Conservation (phyloP, 2,329 filamentous ascomycete genomes). For the Fusarium tanahbumbuense region DNA sequence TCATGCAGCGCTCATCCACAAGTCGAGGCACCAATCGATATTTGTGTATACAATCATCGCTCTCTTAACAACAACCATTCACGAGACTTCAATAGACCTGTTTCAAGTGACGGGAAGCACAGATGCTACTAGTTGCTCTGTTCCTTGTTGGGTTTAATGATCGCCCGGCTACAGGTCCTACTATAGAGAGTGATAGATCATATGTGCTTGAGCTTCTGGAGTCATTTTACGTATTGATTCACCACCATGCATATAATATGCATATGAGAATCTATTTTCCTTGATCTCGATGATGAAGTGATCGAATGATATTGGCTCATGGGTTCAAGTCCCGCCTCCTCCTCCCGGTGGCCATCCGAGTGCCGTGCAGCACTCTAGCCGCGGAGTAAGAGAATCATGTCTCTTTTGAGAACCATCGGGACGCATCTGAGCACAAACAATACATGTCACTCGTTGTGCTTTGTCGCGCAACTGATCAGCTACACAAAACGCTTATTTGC, state of each 20-base stretch:
- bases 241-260: neutral
- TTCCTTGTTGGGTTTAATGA: neutral
- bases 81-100: neutral
- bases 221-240: neutral
- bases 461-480: neutral
- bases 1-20: neutral
- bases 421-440: neutral
- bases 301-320: neutral
- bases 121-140: neutral
- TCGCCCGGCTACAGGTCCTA: neutral
- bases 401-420: neutral
- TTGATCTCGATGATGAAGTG: neutral
- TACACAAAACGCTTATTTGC: neutral
- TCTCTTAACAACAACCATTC: neutral
- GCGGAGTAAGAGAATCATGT: neutral
- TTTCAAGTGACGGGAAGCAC: neutral
- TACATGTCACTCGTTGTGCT: neutral
- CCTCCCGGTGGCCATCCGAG: neutral
- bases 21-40: neutral
- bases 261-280: neutral
- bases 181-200: neutral
- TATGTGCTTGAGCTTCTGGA: neutral
- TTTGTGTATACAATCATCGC: neutral
- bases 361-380: neutral
- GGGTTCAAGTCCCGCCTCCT: neutral